Evolutionary conservation across 331 rosid genomes (phyloP), one percentile per base, ranked within the genome.

Genomic region (Acacia concinna): DNA sequence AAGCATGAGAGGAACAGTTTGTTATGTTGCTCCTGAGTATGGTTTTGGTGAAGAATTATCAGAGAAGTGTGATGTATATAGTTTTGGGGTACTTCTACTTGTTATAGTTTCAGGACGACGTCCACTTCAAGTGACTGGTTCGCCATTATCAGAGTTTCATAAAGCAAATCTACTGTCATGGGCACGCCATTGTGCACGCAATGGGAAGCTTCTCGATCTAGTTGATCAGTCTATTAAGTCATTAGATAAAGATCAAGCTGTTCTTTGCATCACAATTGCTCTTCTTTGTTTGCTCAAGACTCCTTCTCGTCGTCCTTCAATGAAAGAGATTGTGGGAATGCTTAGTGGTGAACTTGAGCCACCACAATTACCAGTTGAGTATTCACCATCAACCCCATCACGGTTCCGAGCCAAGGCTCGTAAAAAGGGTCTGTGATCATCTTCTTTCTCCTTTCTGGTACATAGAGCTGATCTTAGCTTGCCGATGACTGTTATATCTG

Each of bases 1-100:
- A 4, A 96, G 99, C 78, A 89, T 90, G 97, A 91, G 99, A 67
- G 99, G 99, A 81, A 93, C 99, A 0, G 92, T 96, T 43, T 93
- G 97, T 84, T 96, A 96, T 81, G 88, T 91, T 84, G 99, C 99
- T 52, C 99, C 99, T 0, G 99, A 96, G 60, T 93, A 86, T 60
- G 98, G 98, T 18, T 84, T 51, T 28, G 97, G 98, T 3, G 97
- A 52, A 8, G 91, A 93, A 79, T 85, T 92, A 34, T 90, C 97
- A 0, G 98, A 96, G 79, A 93, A 87, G 73, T 93, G 97, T 69
- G 99, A 96, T 81, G 95, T 93, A 8, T 96, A 93, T 70, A 96
- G 99, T 83, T 96, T 86, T 75, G 99, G 99, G 47, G 93, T 96
- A 37, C 38, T 92, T 43, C 73, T 96, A 75, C 84, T 96, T 27